A percentile compares a stretch with the other conserved stretches of the same genome.
These are phyloP conservation scores for Lactarius tabidus DNA, from an alignment of 768 basidiomycete species.

Conservation along the genomic window DNA sequence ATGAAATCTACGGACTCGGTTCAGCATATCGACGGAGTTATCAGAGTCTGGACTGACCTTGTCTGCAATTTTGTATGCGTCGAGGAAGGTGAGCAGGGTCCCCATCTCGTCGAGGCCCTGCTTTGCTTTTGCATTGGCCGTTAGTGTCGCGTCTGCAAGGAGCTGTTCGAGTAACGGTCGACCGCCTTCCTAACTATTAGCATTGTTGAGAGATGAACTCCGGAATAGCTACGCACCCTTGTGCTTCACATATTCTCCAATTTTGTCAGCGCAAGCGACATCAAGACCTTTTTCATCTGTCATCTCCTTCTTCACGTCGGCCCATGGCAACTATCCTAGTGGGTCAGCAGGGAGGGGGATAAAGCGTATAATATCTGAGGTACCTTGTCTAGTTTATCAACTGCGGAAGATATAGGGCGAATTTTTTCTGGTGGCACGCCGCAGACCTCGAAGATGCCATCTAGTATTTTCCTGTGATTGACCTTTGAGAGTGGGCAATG, in stretches of 20 bases:
- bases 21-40: neutral
- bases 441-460: constrained; percentile 95
- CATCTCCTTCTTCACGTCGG: constrained; percentile 94
- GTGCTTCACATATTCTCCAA: constrained; percentile 94
- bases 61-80: constrained; percentile 72
- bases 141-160: constrained; percentile 56
- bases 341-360: neutral
- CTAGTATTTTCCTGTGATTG: constrained; percentile 95
- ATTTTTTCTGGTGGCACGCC: constrained; percentile 91
- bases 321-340: constrained; percentile 62
- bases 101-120: constrained; percentile 85
- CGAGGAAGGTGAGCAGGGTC: constrained; percentile 75
- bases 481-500: constrained; percentile 45
- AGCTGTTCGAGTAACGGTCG: constrained; percentile 71
- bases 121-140: constrained; percentile 68
- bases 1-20: constrained; percentile 61
- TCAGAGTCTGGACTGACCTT: constrained; percentile 47
- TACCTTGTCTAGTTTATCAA: constrained; percentile 98
- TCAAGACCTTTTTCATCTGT: constrained; percentile 91
- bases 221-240: constrained; percentile 57
- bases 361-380: too few relatives aligned
- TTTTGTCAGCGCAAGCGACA: constrained; percentile 77
- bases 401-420: constrained; percentile 89
- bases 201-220: neutral
- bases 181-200: constrained; percentile 50